phyloP scores from a whole-genome alignment of 2,329 filamentous ascomycete genomes.

The Fusarium denticulatum region DNA sequence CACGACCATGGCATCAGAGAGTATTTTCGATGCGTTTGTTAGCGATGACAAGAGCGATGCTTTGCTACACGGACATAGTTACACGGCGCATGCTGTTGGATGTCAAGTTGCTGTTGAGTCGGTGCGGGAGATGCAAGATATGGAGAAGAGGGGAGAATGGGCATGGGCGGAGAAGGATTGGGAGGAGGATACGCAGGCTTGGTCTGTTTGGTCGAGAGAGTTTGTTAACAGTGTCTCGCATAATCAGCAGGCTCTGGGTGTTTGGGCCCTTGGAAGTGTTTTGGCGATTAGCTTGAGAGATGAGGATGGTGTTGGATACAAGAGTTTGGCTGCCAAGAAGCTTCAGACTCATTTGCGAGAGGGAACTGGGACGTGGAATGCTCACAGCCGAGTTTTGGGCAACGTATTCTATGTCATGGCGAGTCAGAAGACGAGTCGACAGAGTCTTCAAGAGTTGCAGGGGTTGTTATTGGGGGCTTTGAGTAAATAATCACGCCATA shows the following conservation, averaged over 20 bases:
- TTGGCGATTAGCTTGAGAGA: constrained; percentile 69
- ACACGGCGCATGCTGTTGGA: constrained; percentile 84
- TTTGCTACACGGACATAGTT: constrained; percentile 84
- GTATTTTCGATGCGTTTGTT: constrained; percentile 77
- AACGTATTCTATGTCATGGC: constrained; percentile 70
- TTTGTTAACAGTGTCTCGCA: constrained; percentile 70
- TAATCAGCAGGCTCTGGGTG: constrained; percentile 65
- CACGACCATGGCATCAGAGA: constrained; percentile 77
- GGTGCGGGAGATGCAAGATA: constrained; percentile 65
- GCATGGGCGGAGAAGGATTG: constrained; percentile 41
- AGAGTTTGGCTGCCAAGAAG: constrained; percentile 56
- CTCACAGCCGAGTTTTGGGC: constrained; percentile 65
- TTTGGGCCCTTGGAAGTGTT: constrained; percentile 80
- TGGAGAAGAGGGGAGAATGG: constrained; percentile 69
- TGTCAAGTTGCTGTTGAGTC: constrained; percentile 80
- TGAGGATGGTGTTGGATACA: constrained; percentile 56
- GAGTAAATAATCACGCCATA: not conserved
- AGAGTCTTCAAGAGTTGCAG: constrained; percentile 40
- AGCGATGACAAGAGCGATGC: constrained; percentile 81
- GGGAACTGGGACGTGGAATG: constrained; percentile 54
- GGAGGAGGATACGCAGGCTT: constrained; percentile 47
- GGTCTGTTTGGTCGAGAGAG: constrained; percentile 76
- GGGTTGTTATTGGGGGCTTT: constrained; percentile 29
- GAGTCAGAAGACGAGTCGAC: constrained; percentile 55
- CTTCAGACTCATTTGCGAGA: constrained; percentile 52